These are phyloP conservation scores for Saccharomyces pastorianus DNA, from an alignment of 1,139 yeast genomes.

Conservation along the genomic window DNA sequence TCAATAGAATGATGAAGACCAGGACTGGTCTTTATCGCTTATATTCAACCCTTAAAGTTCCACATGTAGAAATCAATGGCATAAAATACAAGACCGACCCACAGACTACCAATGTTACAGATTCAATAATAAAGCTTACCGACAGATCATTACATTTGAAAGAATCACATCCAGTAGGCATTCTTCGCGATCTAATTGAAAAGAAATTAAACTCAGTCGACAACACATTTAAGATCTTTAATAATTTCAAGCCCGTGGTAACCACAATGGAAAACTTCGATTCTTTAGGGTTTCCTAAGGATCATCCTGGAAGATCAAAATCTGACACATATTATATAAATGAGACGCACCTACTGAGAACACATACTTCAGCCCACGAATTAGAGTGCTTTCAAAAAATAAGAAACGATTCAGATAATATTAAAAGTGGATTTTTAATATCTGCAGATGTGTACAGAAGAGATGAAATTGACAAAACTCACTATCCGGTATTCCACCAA, in stretches of 20 bases:
- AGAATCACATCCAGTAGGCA: constrained; percentile 81
- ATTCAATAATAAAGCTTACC: constrained; percentile 59
- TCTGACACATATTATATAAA: constrained; percentile 91
- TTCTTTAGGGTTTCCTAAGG: constrained; percentile 78
- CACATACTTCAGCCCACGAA: constrained; percentile 97
- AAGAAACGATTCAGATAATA: constrained; percentile 33
- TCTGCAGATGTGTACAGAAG: constrained; percentile 94
- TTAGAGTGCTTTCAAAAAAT: constrained; percentile 55
- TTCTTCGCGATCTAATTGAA: constrained; percentile 68
- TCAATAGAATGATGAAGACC: not conserved
- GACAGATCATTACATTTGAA: constrained; percentile 68
- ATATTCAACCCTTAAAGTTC: not conserved
- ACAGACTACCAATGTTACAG: constrained; percentile 80
- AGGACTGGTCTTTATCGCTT: not conserved
- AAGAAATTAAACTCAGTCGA: constrained; percentile 57
- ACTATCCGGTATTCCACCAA: constrained; percentile 95
- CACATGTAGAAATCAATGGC: constrained; percentile 37
- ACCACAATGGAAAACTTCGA: constrained; percentile 80
- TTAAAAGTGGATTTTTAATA: constrained; percentile 83
- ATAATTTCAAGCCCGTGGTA: constrained; percentile 77
- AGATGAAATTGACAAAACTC: constrained; percentile 92
- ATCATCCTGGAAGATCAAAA: constrained; percentile 89
- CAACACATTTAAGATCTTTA: constrained; percentile 56
- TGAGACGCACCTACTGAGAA: constrained; percentile 59
- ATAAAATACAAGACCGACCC: constrained; percentile 49